Percentiles rank a stretch among this genome's conserved stretches.
Evolutionary conservation across 164 flowering plant genomes (phyloP).

Genomic region (Stephania japonica): DNA sequence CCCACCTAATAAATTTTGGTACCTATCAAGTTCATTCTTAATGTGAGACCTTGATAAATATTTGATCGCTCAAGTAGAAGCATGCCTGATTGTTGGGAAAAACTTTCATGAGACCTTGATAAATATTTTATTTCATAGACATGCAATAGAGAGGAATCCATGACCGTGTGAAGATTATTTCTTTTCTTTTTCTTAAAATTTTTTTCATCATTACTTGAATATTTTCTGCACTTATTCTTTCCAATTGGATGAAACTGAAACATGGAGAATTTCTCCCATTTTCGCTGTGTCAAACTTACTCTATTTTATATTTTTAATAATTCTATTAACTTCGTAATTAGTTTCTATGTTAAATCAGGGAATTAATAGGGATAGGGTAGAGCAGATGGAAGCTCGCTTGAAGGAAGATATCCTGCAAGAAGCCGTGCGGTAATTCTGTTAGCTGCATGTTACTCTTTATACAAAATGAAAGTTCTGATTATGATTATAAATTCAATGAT

Average conservation of each 20-base stretch:
- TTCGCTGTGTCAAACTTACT: not conserved
- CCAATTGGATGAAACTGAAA: too few species aligned
- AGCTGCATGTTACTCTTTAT: slow-evolving; percentile 4
- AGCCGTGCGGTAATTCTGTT: slow-evolving; percentile 61
- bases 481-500: slow-evolving; percentile 4
- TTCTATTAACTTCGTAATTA: slow-evolving; percentile 8
- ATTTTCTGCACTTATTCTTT: not conserved
- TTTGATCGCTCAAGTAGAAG: too few species aligned
- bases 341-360: slow-evolving; percentile 42
- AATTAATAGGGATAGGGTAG: slow-evolving; percentile 84
- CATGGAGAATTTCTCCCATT: not conserved
- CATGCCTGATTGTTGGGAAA: not conserved
- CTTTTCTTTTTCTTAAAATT: not conserved
- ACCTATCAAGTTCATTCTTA: too few species aligned
- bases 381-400: slow-evolving; percentile 91
- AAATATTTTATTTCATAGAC: not conserved
- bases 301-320: not conserved
- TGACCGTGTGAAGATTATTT: not conserved
- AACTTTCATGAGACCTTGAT: not conserved
- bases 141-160: not conserved
- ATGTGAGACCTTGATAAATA: too few species aligned
- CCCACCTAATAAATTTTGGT: too few species aligned
- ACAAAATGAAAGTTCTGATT: not conserved
- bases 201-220: not conserved
- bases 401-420: slow-evolving; percentile 80